Evolutionary conservation across 768 basidiomycete genomes (phyloP), one percentile per base, ranked within the genome.

Genomic region (Rhizopogon roseolus): DNA sequence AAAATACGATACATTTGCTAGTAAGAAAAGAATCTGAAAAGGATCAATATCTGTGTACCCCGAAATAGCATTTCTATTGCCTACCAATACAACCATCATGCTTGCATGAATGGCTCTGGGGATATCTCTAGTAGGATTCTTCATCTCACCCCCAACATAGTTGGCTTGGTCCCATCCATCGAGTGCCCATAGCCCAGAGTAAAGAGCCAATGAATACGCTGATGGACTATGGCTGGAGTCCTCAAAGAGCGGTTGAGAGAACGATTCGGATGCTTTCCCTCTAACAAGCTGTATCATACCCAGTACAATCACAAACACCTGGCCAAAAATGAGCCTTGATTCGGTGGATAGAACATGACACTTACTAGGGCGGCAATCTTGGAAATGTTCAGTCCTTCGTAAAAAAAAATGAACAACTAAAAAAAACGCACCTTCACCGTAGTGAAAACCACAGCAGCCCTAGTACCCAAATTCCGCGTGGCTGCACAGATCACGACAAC

Each of bases 111-210:
- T 92, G 1, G 87, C 85, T 54, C 87, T 77, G 2, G 95, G 95
- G 44, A 98, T 86, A 62, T 94, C 93, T 64, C 82, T 88, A 63
- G 87, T 82, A 2, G 91, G 85, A 55, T 87, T 81, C 51, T 76
- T 73, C 73, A 98, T 90, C 68, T 93, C 93, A 28, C 90, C 95
- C 13, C 88, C 90, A 14, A 98, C 90, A 58, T 88, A 96, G 65
- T 93, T 94, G 28, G 81, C 86, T 69, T 90, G 88, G 63, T 95
- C 95, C 94, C 94, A 99, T 0, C 96, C 96, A 67, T 94, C 94
- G 59, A 92, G 94, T 2, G 94, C 94, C 92, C 90, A 98, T 4
- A 98, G 73, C 3, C 93, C 92, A 10, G 93, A 96, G 69, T 97
- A 99, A 6, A 98, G 74, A 0, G 95, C 96, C n/a, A 98, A 75